A percentile compares a stretch with the other conserved stretches of the same genome.
Conservation (phyloP, 352 stramenopile species). For the Globisporangium heterothallicum region DNA sequence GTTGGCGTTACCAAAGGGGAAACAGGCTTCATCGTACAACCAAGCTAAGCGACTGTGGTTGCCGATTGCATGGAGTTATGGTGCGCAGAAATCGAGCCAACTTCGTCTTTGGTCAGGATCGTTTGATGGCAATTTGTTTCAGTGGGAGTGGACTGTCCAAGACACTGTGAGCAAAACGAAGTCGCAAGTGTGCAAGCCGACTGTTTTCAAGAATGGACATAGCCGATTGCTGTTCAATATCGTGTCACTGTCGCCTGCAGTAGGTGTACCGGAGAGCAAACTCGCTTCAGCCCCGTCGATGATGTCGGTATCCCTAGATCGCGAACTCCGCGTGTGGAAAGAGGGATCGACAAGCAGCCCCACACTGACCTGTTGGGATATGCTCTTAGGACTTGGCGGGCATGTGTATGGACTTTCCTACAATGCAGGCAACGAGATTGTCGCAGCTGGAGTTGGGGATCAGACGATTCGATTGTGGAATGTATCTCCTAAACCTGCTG, state of each 20-base stretch:
- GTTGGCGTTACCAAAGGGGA: conserved; percentile 49
- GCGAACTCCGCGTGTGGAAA: conserved; percentile 59
- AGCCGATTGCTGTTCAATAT: conserved; percentile 66
- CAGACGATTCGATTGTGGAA: conserved; percentile 71
- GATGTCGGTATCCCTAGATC: conserved; percentile 58
- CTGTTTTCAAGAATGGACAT: conserved; percentile 56
- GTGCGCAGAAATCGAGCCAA: conserved; percentile 2
- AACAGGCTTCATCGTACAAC: conserved; percentile 55
- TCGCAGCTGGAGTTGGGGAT: conserved; percentile 63
- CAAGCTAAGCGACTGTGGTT: conserved; percentile 71
- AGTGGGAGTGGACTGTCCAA: conserved; percentile 44
- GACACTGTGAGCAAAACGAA: conserved; percentile 11
- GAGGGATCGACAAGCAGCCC: conserved; percentile 17
- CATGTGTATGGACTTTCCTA: conserved; percentile 54
- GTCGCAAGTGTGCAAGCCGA: conserved; percentile 27
- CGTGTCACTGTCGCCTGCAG: conserved; percentile 15
- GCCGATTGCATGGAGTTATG: conserved; percentile 50
- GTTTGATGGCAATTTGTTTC: conserved; percentile 57
- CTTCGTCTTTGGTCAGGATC: conserved; percentile 63
- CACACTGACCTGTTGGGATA: conserved; percentile 29
- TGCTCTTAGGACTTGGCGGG: conserved; percentile 49
- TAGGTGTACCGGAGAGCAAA: not conserved
- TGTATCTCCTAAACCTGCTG: conserved; percentile 11
- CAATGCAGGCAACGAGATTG: conserved; percentile 17
- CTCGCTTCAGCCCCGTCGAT: conserved; percentile 17